A percentile compares a stretch with the other conserved stretches of the same genome.
phyloP scores from a whole-genome alignment of 257 asterid species.

The Solanum clarkiae region DNA sequence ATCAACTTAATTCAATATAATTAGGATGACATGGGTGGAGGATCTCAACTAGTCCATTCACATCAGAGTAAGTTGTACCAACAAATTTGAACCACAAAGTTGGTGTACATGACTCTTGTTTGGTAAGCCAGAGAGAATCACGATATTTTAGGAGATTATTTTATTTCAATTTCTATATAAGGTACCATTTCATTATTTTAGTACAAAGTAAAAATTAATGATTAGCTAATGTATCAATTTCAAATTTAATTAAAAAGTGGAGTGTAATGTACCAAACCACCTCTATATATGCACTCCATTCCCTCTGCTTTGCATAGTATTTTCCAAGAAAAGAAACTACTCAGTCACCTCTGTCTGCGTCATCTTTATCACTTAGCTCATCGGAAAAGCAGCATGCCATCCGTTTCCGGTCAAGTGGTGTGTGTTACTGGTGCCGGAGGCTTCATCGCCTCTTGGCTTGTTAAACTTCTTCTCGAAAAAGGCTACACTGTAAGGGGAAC shows the following conservation, averaged over 20 bases:
- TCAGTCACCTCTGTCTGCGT: background rate
- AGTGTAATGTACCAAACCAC: background rate
- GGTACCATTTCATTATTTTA: no score
- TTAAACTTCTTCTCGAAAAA: conserved; percentile 61
- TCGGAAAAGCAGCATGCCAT: conserved; percentile 32
- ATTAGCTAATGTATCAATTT: no score
- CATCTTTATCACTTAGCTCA: background rate
- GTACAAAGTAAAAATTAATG: background rate
- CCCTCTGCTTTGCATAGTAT: background rate
- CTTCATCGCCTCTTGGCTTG: conserved; percentile 94
- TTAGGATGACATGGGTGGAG: background rate
- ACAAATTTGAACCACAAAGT: background rate
- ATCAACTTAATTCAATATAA: background rate
- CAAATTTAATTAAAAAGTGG: no score
- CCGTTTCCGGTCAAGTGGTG: conserved; percentile 53
- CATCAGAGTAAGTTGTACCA: background rate
- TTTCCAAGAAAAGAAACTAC: background rate
- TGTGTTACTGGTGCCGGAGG: conserved; percentile 99
- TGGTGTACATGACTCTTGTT: background rate
- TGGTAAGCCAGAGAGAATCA: background rate
- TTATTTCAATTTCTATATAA: background rate
- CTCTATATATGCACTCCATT: background rate
- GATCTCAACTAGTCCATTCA: background rate
- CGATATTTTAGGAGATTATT: background rate
- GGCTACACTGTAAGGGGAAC: conserved; percentile 94